Base-by-base conservation (phyloP, 2,329 filamentous ascomycete species). In the Pseudonectria foliicola region DNA sequence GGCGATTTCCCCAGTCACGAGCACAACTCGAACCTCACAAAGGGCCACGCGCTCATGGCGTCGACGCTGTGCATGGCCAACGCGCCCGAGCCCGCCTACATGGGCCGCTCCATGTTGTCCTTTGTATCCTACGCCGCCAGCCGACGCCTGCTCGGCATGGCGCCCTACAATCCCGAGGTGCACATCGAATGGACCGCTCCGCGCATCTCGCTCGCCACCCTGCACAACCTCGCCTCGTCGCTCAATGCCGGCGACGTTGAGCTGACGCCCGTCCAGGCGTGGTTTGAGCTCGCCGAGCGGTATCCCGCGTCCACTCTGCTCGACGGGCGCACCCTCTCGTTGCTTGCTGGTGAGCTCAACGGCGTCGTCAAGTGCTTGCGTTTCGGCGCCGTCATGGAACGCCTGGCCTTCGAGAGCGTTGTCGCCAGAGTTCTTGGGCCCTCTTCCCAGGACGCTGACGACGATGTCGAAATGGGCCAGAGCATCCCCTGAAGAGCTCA, bases 201-300 rank as follows among this genome's bases (percentile, higher is more conserved):
- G 1, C 51, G 57, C 27, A 57, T 73, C 21, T 64, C 63, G 2
- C 62, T 74, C 16, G 50, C 55, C 21, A 54, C 56, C 12, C 60
- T 74, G 14, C 55, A 62, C 39, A 61, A 61, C n/a, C 61, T 74
- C 3, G 68, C 70, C 2, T 49, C 54, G 32, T 61, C 63, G 27
- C 57, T 73, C 15, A 68, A 65, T 48, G 57, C 61, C 4, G 57
- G 61, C 18, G 47, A 52, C 32, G 35, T 52, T 13, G 70, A 73
- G 49, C 48, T 73, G 26, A 64, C 70, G 18, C 70, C 71, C 12
- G 65, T 74, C 16, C 70, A 74, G 53, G 69, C 64, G 2, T 74
- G 70, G 70, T 75, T 74, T 49, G 70, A 74, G 58, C 60, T 74
- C 16, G 62, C 61, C 15, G 50, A 42, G 4, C 49, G 57, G 25